Evolutionary conservation across 345 rosid species (phyloP), one percentile per base, ranked within the genome.

Genomic region (Abelmoschus esculentus): DNA sequence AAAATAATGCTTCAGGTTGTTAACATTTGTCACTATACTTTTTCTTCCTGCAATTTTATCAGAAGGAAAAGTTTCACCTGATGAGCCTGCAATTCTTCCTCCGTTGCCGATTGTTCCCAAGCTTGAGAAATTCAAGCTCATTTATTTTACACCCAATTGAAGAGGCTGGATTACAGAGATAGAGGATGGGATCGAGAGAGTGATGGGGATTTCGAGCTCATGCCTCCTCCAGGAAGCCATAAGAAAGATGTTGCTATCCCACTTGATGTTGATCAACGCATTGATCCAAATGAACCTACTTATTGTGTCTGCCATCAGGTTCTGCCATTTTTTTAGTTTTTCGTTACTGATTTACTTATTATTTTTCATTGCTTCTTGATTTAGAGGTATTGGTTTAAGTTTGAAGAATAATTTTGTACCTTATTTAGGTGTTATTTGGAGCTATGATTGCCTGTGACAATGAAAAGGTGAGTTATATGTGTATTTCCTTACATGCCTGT

Each of bases 251-350:
- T 91, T 42, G 18, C 70, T 44, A n/a, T 83, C 61, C 75, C 86
- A 66, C 72, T 82, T 55, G 99, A 91, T 58, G 77, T 83, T 56
- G 99, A 91, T 66, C 97, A 88, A 60, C 89, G 97, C 57, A 88
- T 95, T 68, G 99, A 91, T 83, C 99, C 99, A 67, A 89, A 95
- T 65, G 99, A 91, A 78, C 99, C 99, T 8, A 95, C 93, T 32
- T 95, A 95, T 78, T 95, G 99, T 69, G 90, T 88, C 72, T 95
- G 99, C 81, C 99, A 91, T 72, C 99, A 95, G 99, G 99, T 95
- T 73, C 64, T 77, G 73, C 73, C 17, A 1, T 75, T 63, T 11
- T 77, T 61, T 73, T 29, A n/a, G 38, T 7, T 8, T 38, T 32
- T 40, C 69, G 34, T 57, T 75, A 38, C 22, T 73, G 69, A 13